Base-by-base conservation (phyloP, 371 early-diverging fungal species). In the Mortierella polycephala region DNA sequence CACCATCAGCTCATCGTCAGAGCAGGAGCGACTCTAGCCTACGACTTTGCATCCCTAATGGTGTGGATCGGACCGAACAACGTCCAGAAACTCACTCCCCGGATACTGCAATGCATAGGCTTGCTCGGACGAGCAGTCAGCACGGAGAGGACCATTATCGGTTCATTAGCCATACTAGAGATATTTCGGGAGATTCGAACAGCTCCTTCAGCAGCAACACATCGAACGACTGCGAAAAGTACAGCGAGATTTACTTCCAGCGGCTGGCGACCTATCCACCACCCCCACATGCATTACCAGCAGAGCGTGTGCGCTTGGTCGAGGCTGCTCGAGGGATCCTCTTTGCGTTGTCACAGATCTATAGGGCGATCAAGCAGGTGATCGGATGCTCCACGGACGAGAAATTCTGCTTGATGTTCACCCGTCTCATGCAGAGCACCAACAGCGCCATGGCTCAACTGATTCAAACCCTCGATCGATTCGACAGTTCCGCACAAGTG, bases 261-360 rank as follows among this genome's bases (percentile, higher is more conserved):
- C 71, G 81, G 18, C 59, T 81, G 45, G 81, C 81, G 8, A 49
- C 64, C 10, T 64, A 62, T 14, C 66, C 71, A 13, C 60, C 70
- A 23, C 61, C 45, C 13, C 61, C 57, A 7, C 61, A 62, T 23
- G 71, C 81, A 9, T 51, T 81, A 10, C 63, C 71, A 12, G 39
- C 54, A 14, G 81, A 81, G 9, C 70, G 67, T 5, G 44, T 75
- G 9, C 71, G 71, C 16, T 47, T 81, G 2, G 66, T 75, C 4
- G 81, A 81, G 40, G 70, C 81, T 12, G 74, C 75, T 47, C 75
- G 81, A 7, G 81, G 81, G 2, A 81, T 81, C 13, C 71, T 81
- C 1, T 81, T 81, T 53, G 75, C 81, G 10, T 67, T 81, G 20
- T 67, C 71, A 1, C 81, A 81, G 41, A 75, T 81, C 37, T 74